Evolutionary conservation across 345 rosid species (phyloP).

Genomic region (Populus pruinosa): DNA sequence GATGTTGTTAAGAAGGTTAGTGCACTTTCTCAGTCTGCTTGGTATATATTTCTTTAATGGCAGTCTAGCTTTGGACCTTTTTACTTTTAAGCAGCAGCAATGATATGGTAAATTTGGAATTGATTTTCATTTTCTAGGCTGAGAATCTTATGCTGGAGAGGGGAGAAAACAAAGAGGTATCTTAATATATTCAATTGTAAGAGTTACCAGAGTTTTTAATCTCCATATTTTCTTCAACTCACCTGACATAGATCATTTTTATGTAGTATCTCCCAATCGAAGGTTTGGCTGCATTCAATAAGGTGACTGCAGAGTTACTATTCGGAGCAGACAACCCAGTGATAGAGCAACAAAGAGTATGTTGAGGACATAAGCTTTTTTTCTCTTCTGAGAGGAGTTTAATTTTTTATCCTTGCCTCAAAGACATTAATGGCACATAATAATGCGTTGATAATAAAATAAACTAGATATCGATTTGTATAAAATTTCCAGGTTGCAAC

Average conservation of each 20-base stretch:
- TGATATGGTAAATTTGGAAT: not conserved
- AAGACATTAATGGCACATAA: not conserved
- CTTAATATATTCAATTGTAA: constrained; percentile 10
- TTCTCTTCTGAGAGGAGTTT: not conserved
- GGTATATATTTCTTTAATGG: constrained; percentile 5
- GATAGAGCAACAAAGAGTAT: constrained; percentile 67
- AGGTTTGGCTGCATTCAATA: constrained; percentile 92
- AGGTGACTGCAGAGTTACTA: constrained; percentile 84
- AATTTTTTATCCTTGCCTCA: not conserved
- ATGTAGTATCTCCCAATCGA: constrained; percentile 97
- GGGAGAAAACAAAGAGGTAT: constrained; percentile 96
- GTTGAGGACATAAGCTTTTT: constrained; percentile 20
- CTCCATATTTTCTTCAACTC: not conserved
- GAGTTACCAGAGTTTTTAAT: not conserved
- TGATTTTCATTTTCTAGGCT: constrained; percentile 46
- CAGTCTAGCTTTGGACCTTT: not conserved
- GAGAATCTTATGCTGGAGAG: constrained; percentile 87
- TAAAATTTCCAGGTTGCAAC: constrained; percentile 76
- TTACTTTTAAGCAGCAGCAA: not conserved
- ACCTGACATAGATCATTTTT: constrained; percentile 6
- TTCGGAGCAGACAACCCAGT: constrained; percentile 77
- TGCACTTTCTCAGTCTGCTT: constrained; percentile 1
- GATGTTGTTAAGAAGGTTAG: constrained; percentile 89
- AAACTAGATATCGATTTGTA: not conserved
- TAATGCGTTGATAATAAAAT: not conserved